Evolutionary conservation across 768 basidiomycete genomes (phyloP).

Genomic region (Strobilomyces echinocephalus): DNA sequence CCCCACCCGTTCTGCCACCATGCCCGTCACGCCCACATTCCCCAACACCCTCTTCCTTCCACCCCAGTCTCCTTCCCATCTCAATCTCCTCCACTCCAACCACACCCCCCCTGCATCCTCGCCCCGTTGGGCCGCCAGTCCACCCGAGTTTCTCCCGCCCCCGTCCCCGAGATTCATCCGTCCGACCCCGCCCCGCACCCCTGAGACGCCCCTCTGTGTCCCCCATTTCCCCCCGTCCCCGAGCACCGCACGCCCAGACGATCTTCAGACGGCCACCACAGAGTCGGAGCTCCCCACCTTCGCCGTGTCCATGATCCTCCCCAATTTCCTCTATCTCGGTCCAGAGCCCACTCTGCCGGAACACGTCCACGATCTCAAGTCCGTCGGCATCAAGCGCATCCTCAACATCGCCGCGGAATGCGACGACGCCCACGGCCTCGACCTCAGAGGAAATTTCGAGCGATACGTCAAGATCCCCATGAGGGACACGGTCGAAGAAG

Average conservation of each 20-base stretch:
- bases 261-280: conserved; percentile 19
- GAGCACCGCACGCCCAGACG: conserved; percentile 58
- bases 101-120: conserved; percentile 54
- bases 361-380: conserved; percentile 70
- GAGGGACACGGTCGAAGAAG: conserved; percentile 94
- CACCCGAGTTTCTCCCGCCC: conserved; percentile 38
- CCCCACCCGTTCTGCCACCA: conserved; percentile 55
- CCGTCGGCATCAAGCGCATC: conserved; percentile 79
- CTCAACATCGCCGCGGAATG: conserved; percentile 91
- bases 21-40: conserved; percentile 41
- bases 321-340: conserved; percentile 86
- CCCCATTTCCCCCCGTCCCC: conserved; percentile 41
- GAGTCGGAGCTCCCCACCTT: conserved; percentile 61
- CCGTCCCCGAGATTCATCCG: conserved; percentile 21
- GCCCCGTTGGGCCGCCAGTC: conserved; percentile 33
- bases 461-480: conserved; percentile 85
- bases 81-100: conserved; percentile 56
- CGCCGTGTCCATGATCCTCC: conserved; percentile 85
- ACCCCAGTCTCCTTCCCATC: conserved; percentile 53
- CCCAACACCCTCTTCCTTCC: conserved; percentile 19
- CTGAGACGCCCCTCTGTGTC: conserved; percentile 34
- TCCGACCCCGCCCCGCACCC: conserved; percentile 36
- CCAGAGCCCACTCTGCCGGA: conserved; percentile 74
- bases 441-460: conserved; percentile 67
- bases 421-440: conserved; percentile 74